Percentiles rank a stretch among this genome's conserved stretches.
Evolutionary conservation across 192 early-diverging fungal species (phyloP).

Genomic region (Spinellus fusiger): DNA sequence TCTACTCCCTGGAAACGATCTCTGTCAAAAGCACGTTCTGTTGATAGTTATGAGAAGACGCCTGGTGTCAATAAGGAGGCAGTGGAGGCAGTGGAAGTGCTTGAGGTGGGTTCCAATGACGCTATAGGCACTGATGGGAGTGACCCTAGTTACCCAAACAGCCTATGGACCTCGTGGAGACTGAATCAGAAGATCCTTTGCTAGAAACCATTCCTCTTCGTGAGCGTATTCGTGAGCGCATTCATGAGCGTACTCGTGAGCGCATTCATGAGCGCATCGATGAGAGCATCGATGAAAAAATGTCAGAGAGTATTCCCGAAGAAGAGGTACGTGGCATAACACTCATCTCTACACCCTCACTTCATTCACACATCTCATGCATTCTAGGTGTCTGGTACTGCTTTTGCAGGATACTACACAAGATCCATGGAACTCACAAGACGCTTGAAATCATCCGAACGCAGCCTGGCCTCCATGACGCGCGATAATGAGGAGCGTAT

Average conservation of each 20-base stretch:
- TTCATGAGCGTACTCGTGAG: no score
- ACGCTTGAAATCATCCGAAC: conserved; percentile 37
- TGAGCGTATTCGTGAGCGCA: no score
- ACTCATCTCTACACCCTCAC: background rate
- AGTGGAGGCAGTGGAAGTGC: background rate
- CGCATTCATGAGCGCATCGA: no score
- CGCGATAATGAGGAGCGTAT: conserved; percentile 42
- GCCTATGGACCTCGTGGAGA: background rate
- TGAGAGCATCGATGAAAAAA: background rate
- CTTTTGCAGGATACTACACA: conserved; percentile 27
- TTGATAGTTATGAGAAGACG: background rate
- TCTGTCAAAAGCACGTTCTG: background rate
- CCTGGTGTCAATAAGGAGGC: background rate
- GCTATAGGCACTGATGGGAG: no score
- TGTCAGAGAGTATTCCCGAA: background rate
- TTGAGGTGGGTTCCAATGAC: no score
- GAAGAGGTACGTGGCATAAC: no score
- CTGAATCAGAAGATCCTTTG: background rate
- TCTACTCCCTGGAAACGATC: conserved; percentile 10
- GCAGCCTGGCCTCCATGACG: conserved; percentile 34
- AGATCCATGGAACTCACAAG: conserved; percentile 33
- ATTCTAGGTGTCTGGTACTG: conserved; percentile 1
- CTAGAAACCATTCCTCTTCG: no score
- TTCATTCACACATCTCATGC: no score
- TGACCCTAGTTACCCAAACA: no score